Evolutionary conservation across 805 yeast species (phyloP).

Genomic region (Teunomyces barrocoloradensis): DNA sequence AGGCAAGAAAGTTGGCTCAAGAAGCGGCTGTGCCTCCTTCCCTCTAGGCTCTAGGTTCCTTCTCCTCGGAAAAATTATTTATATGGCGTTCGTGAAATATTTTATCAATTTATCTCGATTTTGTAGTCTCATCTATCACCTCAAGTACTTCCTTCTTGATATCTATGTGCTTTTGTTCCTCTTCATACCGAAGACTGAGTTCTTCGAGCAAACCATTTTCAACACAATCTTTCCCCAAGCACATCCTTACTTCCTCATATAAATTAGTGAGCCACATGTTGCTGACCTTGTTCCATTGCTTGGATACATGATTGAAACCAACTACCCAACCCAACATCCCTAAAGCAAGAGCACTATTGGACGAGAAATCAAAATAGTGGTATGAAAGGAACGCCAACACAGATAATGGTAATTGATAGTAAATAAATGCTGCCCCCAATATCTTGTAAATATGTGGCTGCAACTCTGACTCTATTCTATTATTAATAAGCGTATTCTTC

Average conservation of each 20-base stretch:
- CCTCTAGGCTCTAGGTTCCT: slow-evolving; percentile 7
- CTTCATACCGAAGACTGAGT: slow-evolving; percentile 23
- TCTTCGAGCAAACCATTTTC: slow-evolving; percentile 38
- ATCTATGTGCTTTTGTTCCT: slow-evolving; percentile 9
- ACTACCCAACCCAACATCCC: slow-evolving; percentile 37
- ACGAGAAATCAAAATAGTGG: slow-evolving; percentile 31
- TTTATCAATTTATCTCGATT: slow-evolving; percentile 2
- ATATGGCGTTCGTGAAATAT: not conserved
- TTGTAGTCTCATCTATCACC: not conserved
- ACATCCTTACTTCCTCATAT: slow-evolving; percentile 35
- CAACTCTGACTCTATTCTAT: slow-evolving; percentile 27
- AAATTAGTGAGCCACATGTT: slow-evolving; percentile 26
- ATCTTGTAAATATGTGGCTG: slow-evolving; percentile 36
- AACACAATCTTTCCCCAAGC: slow-evolving; percentile 33
- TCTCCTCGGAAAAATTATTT: not conserved
- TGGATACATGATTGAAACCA: slow-evolving; percentile 42
- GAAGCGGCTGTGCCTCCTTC: slow-evolving; percentile 24
- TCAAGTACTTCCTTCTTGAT: slow-evolving; percentile 5
- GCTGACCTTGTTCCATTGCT: slow-evolving; percentile 31
- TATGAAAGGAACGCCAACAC: slow-evolving; percentile 29
- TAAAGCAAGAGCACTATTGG: slow-evolving; percentile 33
- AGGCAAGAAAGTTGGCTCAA: slow-evolving; percentile 12
- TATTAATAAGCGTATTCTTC: slow-evolving; percentile 30
- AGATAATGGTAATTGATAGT: slow-evolving; percentile 39
- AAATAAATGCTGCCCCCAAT: slow-evolving; percentile 27